These are phyloP conservation scores for Alopecurus myosuroides DNA, from an alignment of 176 grass and related monocot genomes.

Conservation along the genomic window DNA sequence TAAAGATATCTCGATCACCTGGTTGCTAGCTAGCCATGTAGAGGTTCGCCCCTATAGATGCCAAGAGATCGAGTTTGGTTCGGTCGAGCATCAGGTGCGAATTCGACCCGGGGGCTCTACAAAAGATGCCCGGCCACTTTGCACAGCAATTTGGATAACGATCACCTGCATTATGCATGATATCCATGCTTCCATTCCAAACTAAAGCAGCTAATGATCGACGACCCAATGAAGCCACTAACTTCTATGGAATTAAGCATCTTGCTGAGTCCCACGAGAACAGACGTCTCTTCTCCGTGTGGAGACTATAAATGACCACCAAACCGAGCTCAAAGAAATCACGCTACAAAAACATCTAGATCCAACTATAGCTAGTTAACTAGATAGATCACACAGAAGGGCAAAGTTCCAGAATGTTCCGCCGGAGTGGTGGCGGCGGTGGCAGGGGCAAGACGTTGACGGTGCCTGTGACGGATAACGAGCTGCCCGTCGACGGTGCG, in stretches of 20 bases:
- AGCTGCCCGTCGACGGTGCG: slow-evolving; percentile 6
- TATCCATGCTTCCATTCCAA: neutral
- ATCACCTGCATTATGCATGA: neutral
- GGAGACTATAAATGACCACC: slow-evolving; percentile 33
- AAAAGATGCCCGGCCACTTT: neutral
- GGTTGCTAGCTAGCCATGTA: too few relatives aligned
- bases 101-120: neutral
- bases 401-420: neutral
- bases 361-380: neutral
- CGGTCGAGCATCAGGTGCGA: neutral
- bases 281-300: slow-evolving; percentile 6
- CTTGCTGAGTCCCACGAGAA: slow-evolving; percentile 15
- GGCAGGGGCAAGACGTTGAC: neutral
- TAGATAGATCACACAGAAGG: neutral
- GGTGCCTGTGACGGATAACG: neutral
- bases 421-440: neutral
- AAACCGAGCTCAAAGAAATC: slow-evolving; percentile 5
- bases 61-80: neutral
- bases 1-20: too few relatives aligned
- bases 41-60: neutral
- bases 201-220: neutral
- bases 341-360: neutral
- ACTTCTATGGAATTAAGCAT: slow-evolving; percentile 8
- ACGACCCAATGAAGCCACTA: slow-evolving; percentile 4
- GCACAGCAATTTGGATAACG: neutral